These are phyloP conservation scores for Rhodotorula kratochvilovae DNA, from an alignment of 768 basidiomycete species.

Conservation along the genomic window DNA sequence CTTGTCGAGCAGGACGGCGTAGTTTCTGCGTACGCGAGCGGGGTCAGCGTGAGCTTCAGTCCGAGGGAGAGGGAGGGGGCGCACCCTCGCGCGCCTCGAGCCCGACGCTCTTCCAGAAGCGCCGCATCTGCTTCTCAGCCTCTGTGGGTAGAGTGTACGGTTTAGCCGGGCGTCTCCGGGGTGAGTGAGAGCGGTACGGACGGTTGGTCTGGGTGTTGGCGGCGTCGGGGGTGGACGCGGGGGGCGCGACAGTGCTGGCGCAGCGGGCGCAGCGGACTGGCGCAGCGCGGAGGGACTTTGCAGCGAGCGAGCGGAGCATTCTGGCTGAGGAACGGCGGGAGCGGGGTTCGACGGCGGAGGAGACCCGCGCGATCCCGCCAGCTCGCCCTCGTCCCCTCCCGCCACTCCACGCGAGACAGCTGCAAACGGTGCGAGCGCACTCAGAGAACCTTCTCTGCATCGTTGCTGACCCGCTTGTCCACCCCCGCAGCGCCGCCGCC, in stretches of 20 bases:
- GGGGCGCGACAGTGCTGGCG: background rate
- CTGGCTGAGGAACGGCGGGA: background rate
- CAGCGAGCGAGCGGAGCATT: slow-evolving; percentile 10
- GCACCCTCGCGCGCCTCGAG: slow-evolving; percentile 56
- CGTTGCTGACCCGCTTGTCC: no score
- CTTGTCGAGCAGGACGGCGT: slow-evolving; percentile 40
- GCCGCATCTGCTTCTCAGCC: slow-evolving; percentile 75
- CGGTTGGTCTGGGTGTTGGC: slow-evolving; percentile 23
- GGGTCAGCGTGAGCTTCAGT: background rate
- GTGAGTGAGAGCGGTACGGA: background rate
- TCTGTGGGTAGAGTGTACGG: slow-evolving; percentile 51
- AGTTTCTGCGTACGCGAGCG: background rate
- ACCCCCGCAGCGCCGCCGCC: no score
- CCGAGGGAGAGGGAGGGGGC: slow-evolving; percentile 7
- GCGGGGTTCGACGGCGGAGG: background rate
- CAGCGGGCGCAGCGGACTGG: slow-evolving; percentile 3
- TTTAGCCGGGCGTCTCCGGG: background rate
- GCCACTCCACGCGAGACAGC: background rate
- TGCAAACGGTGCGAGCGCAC: background rate
- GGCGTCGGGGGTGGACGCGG: background rate
- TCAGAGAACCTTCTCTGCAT: background rate
- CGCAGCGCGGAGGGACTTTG: background rate
- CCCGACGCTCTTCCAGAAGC: slow-evolving; percentile 93
- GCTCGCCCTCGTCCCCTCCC: no score
- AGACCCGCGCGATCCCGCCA: no score